Conservation (phyloP, 768 basidiomycete genomes). For the Suillus alpinus region DNA sequence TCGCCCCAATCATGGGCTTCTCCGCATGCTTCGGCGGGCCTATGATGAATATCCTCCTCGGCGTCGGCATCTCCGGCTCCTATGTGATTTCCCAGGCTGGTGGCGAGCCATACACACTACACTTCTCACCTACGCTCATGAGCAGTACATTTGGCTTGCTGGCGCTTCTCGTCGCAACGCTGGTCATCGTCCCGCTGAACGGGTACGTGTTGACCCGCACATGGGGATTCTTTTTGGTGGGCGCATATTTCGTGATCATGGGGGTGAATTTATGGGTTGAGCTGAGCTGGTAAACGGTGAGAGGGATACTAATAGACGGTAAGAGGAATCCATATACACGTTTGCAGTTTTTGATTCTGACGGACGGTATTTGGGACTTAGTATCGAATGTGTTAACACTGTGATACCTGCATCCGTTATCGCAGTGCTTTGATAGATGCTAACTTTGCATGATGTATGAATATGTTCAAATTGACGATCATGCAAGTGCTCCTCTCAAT, state of each 20-base stretch:
- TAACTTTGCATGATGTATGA: not conserved
- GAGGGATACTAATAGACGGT: not conserved
- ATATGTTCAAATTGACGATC: not conserved
- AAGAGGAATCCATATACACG: not conserved
- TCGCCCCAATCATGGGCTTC: slow-evolving; percentile 93
- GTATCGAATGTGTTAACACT: not conserved
- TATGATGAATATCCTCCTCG: slow-evolving; percentile 89
- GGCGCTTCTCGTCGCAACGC: slow-evolving; percentile 65
- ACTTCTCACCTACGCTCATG: slow-evolving; percentile 80
- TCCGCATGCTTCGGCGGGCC: slow-evolving; percentile 93
- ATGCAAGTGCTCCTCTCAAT: too few species aligned
- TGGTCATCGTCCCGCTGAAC: slow-evolving; percentile 84
- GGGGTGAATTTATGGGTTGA: slow-evolving; percentile 77
- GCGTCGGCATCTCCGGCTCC: slow-evolving; percentile 88
- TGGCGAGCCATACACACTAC: slow-evolving; percentile 60
- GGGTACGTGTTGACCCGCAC: slow-evolving; percentile 72
- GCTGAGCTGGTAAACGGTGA: slow-evolving; percentile 32
- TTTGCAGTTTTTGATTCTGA: not conserved
- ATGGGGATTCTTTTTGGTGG: slow-evolving; percentile 82
- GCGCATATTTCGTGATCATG: slow-evolving; percentile 76
- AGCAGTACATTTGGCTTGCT: slow-evolving; percentile 85
- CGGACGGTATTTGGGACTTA: not conserved
- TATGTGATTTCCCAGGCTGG: slow-evolving; percentile 69
- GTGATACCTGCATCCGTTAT: not conserved
- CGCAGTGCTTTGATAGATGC: not conserved